Evolutionary conservation across 768 basidiomycete species (phyloP).

Genomic region (Pisolithus albus): DNA sequence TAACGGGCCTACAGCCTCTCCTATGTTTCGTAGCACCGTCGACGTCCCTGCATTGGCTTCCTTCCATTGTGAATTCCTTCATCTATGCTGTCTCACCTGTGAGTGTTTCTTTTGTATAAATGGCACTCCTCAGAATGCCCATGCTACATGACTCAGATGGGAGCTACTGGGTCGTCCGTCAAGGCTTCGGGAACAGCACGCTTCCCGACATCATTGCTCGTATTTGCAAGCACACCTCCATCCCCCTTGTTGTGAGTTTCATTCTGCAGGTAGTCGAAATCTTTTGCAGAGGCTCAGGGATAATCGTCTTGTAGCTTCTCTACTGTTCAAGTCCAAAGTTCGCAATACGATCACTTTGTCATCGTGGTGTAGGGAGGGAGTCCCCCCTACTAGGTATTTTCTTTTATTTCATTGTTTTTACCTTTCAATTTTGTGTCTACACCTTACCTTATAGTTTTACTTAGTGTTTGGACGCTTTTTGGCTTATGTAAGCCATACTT

Average conservation of each 20-base stretch:
- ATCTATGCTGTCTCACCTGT: conserved; percentile 98
- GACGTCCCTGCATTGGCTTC: conserved; percentile 78
- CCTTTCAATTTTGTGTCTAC: too few relatives aligned
- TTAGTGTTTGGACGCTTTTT: too few relatives aligned
- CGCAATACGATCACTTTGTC: neutral
- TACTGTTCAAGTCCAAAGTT: neutral
- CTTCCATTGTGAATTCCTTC: conserved; percentile 92
- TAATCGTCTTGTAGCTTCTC: conserved; percentile 7
- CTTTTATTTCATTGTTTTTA: too few relatives aligned
- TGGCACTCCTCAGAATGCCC: neutral
- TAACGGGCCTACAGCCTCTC: conserved; percentile 53
- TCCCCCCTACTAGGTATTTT: too few relatives aligned
- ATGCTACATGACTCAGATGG: conserved; percentile 59
- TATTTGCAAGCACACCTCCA: conserved; percentile 67
- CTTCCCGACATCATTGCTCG: conserved; percentile 82
- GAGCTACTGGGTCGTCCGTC: conserved; percentile 89
- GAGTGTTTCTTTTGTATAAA: conserved; percentile 6
- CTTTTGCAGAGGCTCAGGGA: conserved; percentile 66
- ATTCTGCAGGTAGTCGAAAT: conserved; percentile 52
- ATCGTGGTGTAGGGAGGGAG: too few relatives aligned
- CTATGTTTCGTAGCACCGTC: conserved; percentile 95
- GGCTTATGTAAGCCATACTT: too few relatives aligned
- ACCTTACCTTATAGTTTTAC: too few relatives aligned
- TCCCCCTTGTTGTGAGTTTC: conserved; percentile 93
- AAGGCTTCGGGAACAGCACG: conserved; percentile 58